Percentiles rank a stretch among this genome's conserved stretches.
Evolutionary conservation across 108 stramenopile species (phyloP).

Genomic region (Cylindrotheca fusiformis): DNA sequence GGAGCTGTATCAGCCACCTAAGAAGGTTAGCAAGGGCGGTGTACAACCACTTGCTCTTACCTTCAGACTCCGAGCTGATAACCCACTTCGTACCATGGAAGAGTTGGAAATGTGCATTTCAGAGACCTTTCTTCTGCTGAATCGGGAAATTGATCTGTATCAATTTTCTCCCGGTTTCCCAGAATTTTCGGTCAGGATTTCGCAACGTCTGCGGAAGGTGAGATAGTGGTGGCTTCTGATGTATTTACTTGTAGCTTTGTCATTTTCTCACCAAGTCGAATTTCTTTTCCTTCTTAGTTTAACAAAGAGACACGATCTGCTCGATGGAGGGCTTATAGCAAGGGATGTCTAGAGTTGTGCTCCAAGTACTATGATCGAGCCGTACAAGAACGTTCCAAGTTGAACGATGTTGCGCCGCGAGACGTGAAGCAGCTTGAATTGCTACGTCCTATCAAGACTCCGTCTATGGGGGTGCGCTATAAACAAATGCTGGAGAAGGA

Average conservation of each 20-base stretch:
- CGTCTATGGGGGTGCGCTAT: constrained; percentile 77
- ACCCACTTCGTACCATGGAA: constrained; percentile 72
- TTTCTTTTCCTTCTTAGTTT: constrained; percentile 43
- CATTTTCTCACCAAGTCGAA: constrained; percentile 3
- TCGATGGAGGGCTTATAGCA: constrained; percentile 80
- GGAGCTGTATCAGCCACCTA: constrained; percentile 74
- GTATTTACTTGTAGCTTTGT: not conserved
- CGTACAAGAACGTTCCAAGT: constrained; percentile 49
- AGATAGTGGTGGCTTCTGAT: constrained; percentile 8
- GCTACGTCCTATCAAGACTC: constrained; percentile 56
- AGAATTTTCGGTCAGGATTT: constrained; percentile 73
- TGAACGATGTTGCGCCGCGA: constrained; percentile 73
- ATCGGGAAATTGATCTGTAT: constrained; percentile 86
- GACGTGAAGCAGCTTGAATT: constrained; percentile 82
- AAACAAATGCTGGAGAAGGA: constrained; percentile 77
- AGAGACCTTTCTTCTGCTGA: constrained; percentile 75
- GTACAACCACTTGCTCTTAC: constrained; percentile 33
- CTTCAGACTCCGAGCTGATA: constrained; percentile 47
- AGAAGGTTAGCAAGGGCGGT: constrained; percentile 37
- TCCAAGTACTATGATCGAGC: constrained; percentile 58
- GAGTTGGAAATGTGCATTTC: constrained; percentile 73
- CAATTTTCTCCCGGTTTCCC: constrained; percentile 85
- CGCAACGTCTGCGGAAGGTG: constrained; percentile 71
- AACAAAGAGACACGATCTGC: constrained; percentile 70
- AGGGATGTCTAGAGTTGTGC: constrained; percentile 80